Percentiles rank a stretch among this genome's conserved stretches.
These are phyloP conservation scores for Suillus occidentalis DNA, from an alignment of 768 basidiomycete genomes.

Conservation along the genomic window DNA sequence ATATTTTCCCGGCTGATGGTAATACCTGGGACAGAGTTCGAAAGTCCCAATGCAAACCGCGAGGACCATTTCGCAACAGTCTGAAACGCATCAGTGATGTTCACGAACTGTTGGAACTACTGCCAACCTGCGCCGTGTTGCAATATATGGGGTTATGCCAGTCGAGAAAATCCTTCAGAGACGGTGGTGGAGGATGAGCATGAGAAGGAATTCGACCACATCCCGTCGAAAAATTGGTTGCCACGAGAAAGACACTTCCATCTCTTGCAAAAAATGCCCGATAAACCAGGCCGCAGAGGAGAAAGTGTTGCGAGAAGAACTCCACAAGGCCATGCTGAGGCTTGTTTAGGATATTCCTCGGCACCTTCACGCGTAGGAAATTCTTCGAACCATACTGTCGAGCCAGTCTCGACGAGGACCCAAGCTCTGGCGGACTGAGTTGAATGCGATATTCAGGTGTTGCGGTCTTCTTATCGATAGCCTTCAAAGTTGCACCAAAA, in stretches of 20 bases:
- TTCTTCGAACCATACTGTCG: conserved; percentile 65
- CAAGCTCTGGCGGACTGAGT: conserved; percentile 50
- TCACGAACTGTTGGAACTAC: too few relatives aligned
- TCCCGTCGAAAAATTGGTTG: conserved; percentile 37
- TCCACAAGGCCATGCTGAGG: conserved; percentile 32
- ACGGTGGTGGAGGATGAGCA: conserved; percentile 17
- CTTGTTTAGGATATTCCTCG: conserved; percentile 32
- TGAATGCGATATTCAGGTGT: conserved; percentile 34
- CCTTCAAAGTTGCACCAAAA: conserved; percentile 44
- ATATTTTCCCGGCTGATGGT: conserved; percentile 40
- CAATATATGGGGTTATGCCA: conserved; percentile 52
- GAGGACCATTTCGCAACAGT: conserved; percentile 64
- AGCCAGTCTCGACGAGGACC: conserved; percentile 55
- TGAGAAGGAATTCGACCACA: neutral
- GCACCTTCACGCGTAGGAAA: conserved; percentile 52
- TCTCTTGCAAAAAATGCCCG: conserved; percentile 65
- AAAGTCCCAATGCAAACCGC: conserved; percentile 60
- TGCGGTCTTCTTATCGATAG: conserved; percentile 6
- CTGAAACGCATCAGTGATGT: conserved; percentile 31
- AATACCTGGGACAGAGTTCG: conserved; percentile 62
- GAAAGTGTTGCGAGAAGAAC: conserved; percentile 49
- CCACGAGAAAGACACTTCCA: conserved; percentile 51
- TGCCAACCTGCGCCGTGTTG: conserved; percentile 53
- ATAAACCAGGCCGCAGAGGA: conserved; percentile 56
- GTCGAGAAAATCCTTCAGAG: conserved; percentile 48